Percentiles rank a stretch among this genome's conserved stretches.
Conservation (phyloP, 139 green algal species). For the Ettlia oleoabundans region DNA sequence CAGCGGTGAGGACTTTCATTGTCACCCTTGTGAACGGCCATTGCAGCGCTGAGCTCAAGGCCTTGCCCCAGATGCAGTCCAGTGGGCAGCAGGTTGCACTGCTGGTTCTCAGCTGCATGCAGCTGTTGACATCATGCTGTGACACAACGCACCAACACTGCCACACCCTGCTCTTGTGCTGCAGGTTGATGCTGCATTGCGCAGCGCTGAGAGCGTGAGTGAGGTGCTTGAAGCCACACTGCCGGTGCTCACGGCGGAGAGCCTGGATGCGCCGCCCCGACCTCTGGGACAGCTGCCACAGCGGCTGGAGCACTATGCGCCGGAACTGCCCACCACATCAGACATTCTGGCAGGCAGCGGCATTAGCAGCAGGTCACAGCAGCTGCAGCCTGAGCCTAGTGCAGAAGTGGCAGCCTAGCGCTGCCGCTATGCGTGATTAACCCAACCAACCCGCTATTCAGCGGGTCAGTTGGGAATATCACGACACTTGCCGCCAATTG, state of each 20-base stretch:
- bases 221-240: slow-evolving; percentile 55
- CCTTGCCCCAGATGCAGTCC: too few species aligned
- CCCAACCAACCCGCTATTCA: too few species aligned
- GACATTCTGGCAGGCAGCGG: slow-evolving; percentile 2
- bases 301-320: slow-evolving; percentile 10
- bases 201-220: slow-evolving; percentile 20
- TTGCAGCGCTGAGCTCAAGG: too few species aligned
- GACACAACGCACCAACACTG: too few species aligned
- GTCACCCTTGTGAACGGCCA: too few species aligned
- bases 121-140: too few species aligned
- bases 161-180: too few species aligned
- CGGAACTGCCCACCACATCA: slow-evolving; percentile 27
- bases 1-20: slow-evolving; percentile 21
- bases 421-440: background rate
- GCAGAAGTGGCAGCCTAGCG: background rate
- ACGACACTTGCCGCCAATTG: too few species aligned
- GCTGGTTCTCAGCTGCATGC: too few species aligned
- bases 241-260: slow-evolving; percentile 45
- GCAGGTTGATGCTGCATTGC: slow-evolving; percentile 40
- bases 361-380: background rate
- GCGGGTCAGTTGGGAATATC: too few species aligned
- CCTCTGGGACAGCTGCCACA: background rate
- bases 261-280: slow-evolving; percentile 60
- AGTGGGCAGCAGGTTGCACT: too few species aligned
- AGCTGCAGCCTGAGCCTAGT: background rate